Base-by-base conservation (phyloP, 2,329 filamentous ascomycete genomes). In the Simplicillium aogashimaense region DNA sequence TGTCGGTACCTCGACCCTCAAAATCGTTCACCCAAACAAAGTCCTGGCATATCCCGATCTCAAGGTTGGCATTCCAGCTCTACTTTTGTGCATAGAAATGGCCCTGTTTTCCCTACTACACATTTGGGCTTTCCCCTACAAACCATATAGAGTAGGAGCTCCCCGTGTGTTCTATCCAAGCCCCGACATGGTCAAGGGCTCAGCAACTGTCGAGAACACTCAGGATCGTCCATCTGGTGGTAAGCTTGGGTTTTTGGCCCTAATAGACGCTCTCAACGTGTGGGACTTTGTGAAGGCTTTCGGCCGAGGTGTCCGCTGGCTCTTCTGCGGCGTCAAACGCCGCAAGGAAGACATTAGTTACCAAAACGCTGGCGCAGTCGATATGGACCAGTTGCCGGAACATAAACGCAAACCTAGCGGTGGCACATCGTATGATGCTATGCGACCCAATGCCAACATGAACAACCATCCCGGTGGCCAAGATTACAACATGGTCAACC, bases 81-180 rank as follows among this genome's bases (percentile, higher is more conserved):
- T 90, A 38, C 66, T 94, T 10, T 75, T 92, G 17, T 89, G 83
- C 54, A 66, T 92, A 32, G 87, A 94, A 60, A 94, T 94, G 87
- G 77, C 84, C 8, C 64, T 85, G 25, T 94, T 94, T 52, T 69
- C 83, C 14, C 54, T 88, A 35, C 61, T 94, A 39, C 87, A 94
- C 57, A 62, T 92, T 13, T 94, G 81, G 69, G 85, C 88, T 3
- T 95, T 92, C 54, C 74, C 84, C 1, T 92, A 81, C 69, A 70
- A 71, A 41, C 79, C 78, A 1, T 95, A 94, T 58, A 66, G 60
- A 16, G 59, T 61, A 15, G 54, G 56, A 20, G 64, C 66, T 15
- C 69, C 62, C 38, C 51, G 56, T 28, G 61, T 59, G n/a, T 70
- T 65, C 43, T 74, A 74, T 44, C 69, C 71, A 33, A 51, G 57